Base-by-base conservation (phyloP, 768 basidiomycete genomes). In the Gymnopilus dilepis region DNA sequence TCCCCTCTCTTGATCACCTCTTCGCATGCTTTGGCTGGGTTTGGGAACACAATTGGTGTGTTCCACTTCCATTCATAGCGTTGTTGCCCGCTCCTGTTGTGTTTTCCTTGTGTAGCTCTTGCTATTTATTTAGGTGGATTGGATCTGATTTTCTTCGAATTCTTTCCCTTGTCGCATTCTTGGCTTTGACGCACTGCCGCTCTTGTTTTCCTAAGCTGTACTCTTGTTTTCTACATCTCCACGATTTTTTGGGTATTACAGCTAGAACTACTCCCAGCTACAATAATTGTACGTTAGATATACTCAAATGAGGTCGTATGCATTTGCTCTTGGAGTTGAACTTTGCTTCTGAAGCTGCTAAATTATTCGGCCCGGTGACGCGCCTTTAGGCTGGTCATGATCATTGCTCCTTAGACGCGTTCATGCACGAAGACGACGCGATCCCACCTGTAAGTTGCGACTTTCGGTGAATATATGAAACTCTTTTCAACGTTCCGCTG, bases 21-120 rank as follows among this genome's bases (percentile, higher is more conserved):
- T 31, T 79, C 82, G 15, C 76, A 81, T 67, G 85, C 80, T 61
- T 69, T 92, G 9, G 89, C 87, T 62, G 91, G 91, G 15, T 91
- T 92, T 69, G 91, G 91, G 41, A 93, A 94, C 72, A 92, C 90
- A 4, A 77, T 89, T 59, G 88, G 88, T 31, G 68, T 89, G 26
- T 84, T 90, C 66, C 74, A 75, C 63, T 80, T 82, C 58, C 66
- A 67, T 19, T 69, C 67, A 47, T 69, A 60, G 64, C 41, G 6
- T 37, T 30, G 34, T 45, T 50, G 41, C 30, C 13, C 12, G 28
- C 15, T 30, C 58, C 30, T 22, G 41, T 34, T 21, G 45, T 22
- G 22, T 51, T 24, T 55, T 51, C 54, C 48, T 28, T 53, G 51
- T 51, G 30, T 40, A 50, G 30, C 24, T 50, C 11, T 37, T 8